phyloP scores from a whole-genome alignment of 768 basidiomycete genomes.

The Suillus occidentalis region DNA sequence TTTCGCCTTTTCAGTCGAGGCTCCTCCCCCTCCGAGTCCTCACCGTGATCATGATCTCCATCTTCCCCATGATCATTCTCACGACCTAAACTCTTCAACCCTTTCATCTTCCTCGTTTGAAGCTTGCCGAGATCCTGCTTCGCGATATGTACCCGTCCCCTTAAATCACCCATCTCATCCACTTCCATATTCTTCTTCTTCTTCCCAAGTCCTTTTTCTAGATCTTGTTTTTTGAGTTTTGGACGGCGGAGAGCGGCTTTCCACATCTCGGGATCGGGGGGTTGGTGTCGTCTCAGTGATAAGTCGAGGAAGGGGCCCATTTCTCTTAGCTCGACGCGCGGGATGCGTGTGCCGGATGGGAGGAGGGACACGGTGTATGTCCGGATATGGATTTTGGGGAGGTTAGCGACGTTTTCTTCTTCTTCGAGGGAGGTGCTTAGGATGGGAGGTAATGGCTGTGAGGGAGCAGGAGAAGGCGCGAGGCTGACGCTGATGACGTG shows the following conservation, averaged over 20 bases:
- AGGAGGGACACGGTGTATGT: constrained; percentile 73
- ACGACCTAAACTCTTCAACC: constrained; percentile 56
- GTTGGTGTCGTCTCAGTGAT: constrained; percentile 67
- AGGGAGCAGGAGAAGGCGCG: constrained; percentile 17
- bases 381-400: constrained; percentile 88
- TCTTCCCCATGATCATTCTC: constrained; percentile 2
- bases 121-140: constrained; percentile 86
- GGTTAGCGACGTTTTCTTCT: constrained; percentile 10
- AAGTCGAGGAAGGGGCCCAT: constrained; percentile 95
- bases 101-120: constrained; percentile 97
- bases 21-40: constrained; percentile 1
- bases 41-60: background rate
- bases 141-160: constrained; percentile 85
- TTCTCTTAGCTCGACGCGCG: constrained; percentile 77
- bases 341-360: constrained; percentile 75
- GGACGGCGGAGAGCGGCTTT: constrained; percentile 81
- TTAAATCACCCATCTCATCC: constrained; percentile 96
- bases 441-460: too few species aligned
- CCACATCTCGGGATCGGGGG: constrained; percentile 75
- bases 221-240: constrained; percentile 84
- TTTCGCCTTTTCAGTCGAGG: constrained; percentile 17
- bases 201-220: constrained; percentile 87
- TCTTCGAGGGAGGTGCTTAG: too few species aligned
- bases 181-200: constrained; percentile 94
- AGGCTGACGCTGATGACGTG: constrained; percentile 84